Percentiles rank a stretch among this genome's conserved stretches.
Evolutionary conservation across 805 yeast species (phyloP).

Genomic region (Ogataea siamensis): DNA sequence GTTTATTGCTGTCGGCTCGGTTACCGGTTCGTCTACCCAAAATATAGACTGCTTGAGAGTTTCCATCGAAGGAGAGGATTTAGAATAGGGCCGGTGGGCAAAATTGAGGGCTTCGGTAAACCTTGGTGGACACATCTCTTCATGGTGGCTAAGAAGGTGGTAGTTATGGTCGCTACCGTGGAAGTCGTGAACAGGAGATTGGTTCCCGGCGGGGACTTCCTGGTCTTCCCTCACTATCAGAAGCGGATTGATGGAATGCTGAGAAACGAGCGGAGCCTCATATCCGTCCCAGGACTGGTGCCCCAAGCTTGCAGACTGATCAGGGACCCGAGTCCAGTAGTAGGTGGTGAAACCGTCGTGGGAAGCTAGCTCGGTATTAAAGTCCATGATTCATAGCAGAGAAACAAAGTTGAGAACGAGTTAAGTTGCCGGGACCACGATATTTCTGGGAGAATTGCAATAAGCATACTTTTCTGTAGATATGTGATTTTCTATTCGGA

Average conservation of each 20-base stretch:
- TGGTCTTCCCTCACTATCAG: constrained; percentile 1
- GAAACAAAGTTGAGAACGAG: neutral
- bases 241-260: constrained; percentile 3
- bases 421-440: neutral
- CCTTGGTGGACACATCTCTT: constrained; percentile 1
- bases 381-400: constrained; percentile 12
- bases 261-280: neutral
- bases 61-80: neutral
- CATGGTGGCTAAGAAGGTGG: constrained; percentile 1
- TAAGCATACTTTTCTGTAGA: constrained; percentile 1
- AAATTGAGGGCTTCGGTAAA: neutral
- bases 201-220: neutral
- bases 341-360: constrained; percentile 4
- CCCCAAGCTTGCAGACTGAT: neutral
- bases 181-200: neutral
- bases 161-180: neutral
- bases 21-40: neutral
- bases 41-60: neutral
- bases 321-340: neutral
- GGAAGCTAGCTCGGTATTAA: constrained; percentile 8
- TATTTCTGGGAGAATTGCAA: constrained; percentile 1
- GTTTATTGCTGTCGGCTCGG: neutral
- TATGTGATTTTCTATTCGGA: neutral
- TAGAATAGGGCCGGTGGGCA: neutral
- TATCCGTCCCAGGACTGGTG: constrained; percentile 1